Conservation (phyloP, 148 eudicot species). For the Linanthus parryae region DNA sequence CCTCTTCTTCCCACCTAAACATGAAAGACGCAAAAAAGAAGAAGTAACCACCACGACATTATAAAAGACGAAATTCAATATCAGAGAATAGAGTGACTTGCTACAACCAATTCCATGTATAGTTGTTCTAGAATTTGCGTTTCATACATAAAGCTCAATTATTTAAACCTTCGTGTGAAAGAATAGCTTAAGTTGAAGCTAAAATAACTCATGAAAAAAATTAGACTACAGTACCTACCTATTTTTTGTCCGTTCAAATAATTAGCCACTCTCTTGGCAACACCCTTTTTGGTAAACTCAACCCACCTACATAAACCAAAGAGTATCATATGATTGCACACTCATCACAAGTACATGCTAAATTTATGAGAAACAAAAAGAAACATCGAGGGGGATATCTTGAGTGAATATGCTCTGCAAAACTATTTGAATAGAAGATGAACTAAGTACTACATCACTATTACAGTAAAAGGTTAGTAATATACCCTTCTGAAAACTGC, state of each 20-base stretch:
- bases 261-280: slow-evolving; percentile 73
- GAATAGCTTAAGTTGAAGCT: not conserved
- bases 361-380: not conserved
- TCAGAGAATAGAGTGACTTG: not conserved
- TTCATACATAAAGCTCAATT: not conserved
- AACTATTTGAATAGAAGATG: not conserved
- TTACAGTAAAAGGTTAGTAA: not conserved
- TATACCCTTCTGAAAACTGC: slow-evolving; percentile 88
- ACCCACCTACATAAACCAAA: slow-evolving; percentile 72
- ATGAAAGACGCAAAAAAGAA: slow-evolving; percentile 1
- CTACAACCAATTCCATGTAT: not conserved
- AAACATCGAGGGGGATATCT: not conserved
- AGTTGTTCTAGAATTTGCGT: not conserved
- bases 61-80: not conserved
- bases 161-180: not conserved
- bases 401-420: not conserved
- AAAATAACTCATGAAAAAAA: not conserved
- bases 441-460: not conserved
- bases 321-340: slow-evolving; percentile 4
- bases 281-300: slow-evolving; percentile 66
- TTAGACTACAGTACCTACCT: slow-evolving; percentile 29
- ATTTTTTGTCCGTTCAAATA: slow-evolving; percentile 81
- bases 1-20: slow-evolving; percentile 83
- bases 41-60: not conserved
- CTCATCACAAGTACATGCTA: too few relatives aligned